Conservation (phyloP, 495 filamentous ascomycete genomes). For the Cercophora samala region DNA sequence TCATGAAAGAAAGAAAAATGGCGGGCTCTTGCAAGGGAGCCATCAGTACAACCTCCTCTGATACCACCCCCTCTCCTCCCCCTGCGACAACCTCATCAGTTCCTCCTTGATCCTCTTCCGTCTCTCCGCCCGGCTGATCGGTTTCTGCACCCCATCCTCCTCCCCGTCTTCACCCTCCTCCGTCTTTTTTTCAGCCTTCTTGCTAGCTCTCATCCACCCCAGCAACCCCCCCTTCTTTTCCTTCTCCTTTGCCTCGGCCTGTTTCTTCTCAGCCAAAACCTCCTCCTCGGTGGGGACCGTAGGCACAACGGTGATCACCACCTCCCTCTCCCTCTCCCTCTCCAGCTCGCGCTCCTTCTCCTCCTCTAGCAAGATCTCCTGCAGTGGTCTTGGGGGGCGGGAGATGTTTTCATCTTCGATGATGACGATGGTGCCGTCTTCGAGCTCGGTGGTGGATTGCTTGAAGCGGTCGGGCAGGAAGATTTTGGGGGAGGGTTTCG, state of each 20-base stretch:
- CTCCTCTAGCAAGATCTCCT: background rate
- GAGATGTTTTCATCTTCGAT: constrained; percentile 4
- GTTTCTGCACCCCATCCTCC: constrained; percentile 24
- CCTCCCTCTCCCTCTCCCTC: constrained; percentile 32
- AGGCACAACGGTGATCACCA: constrained; percentile 24
- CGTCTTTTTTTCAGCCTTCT: background rate
- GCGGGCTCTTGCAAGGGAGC: too few species aligned
- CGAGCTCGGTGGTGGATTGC: constrained; percentile 30
- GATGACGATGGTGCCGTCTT: constrained; percentile 9
- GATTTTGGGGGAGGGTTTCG: constrained; percentile 41
- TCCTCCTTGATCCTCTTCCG: constrained; percentile 51
- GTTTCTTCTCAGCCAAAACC: background rate
- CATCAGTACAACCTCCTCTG: constrained; percentile 47
- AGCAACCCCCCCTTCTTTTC: background rate
- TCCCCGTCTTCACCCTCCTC: constrained; percentile 10
- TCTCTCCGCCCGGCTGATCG: constrained; percentile 47
- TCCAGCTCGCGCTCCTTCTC: constrained; percentile 16
- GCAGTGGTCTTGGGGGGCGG: background rate
- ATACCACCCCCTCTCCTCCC: constrained; percentile 41
- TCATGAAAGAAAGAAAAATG: background rate
- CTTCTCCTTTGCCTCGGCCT: background rate
- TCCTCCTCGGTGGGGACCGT: constrained; percentile 25
- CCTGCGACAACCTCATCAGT: constrained; percentile 42
- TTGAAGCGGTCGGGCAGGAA: constrained; percentile 42
- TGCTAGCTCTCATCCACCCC: background rate